Conservation (phyloP, 1,284 basidiomycete genomes). For the Tetrapyrgos nigripes region DNA sequence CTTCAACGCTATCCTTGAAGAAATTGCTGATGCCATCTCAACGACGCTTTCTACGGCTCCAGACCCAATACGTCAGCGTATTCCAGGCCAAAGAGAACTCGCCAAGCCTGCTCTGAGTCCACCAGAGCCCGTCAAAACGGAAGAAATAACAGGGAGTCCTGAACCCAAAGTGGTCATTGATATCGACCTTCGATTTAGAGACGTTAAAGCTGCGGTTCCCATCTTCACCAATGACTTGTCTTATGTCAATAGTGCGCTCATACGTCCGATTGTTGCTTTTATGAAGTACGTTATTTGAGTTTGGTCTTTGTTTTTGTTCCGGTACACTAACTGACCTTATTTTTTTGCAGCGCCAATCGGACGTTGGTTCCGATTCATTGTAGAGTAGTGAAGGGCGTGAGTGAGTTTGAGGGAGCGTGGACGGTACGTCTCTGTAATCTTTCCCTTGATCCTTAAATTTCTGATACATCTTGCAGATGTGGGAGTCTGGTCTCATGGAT, state of each 20-base stretch:
- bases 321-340: slow-evolving; percentile 20
- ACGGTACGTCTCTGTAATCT: slow-evolving; percentile 61
- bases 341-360: slow-evolving; percentile 74
- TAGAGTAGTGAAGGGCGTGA: slow-evolving; percentile 79
- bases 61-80: slow-evolving; percentile 62
- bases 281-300: slow-evolving; percentile 78
- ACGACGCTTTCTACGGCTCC: slow-evolving; percentile 48
- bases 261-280: slow-evolving; percentile 97
- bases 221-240: slow-evolving; percentile 88
- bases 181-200: slow-evolving; percentile 94
- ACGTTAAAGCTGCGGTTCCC: slow-evolving; percentile 95
- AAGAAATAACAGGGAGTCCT: slow-evolving; percentile 42
- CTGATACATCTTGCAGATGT: slow-evolving; percentile 60
- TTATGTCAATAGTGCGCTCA: slow-evolving; percentile 94
- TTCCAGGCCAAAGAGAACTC: slow-evolving; percentile 89
- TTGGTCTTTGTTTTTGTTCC: slow-evolving; percentile 1
- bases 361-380: slow-evolving; percentile 93
- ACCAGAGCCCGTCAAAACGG: slow-evolving; percentile 52
- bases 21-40: slow-evolving; percentile 89
- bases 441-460: slow-evolving; percentile 16
- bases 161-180: slow-evolving; percentile 79
- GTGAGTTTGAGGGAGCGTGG: slow-evolving; percentile 90
- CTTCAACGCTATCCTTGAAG: slow-evolving; percentile 89
- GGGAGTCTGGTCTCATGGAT: slow-evolving; percentile 88
- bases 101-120: slow-evolving; percentile 87